phyloP scores from a whole-genome alignment of 164 flowering plant species.

The Sedum album region DNA sequence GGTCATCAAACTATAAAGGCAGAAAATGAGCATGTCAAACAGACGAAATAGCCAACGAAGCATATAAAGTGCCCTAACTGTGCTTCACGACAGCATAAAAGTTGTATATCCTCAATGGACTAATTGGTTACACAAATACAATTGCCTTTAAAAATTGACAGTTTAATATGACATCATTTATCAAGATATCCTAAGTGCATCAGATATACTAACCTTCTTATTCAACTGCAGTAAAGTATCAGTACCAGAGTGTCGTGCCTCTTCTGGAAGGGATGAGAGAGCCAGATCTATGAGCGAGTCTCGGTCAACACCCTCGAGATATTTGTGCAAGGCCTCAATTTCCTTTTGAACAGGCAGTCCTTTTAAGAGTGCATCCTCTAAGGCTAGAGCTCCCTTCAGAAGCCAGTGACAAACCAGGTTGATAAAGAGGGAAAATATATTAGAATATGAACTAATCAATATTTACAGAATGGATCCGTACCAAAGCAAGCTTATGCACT shows the following conservation, averaged over 20 bases:
- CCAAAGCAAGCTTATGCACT: slow-evolving; percentile 90
- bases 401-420: slow-evolving; percentile 1
- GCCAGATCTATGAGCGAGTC: slow-evolving; percentile 71
- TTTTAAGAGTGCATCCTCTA: slow-evolving; percentile 86
- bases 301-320: slow-evolving; percentile 61
- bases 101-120: background rate
- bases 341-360: slow-evolving; percentile 78
- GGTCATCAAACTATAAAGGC: slow-evolving; percentile 56
- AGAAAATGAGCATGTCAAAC: background rate
- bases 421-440: slow-evolving; percentile 5
- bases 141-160: background rate
- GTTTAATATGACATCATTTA: too few relatives aligned
- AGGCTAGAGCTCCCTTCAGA: slow-evolving; percentile 76
- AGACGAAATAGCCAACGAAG: background rate
- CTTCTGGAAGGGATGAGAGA: slow-evolving; percentile 83
- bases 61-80: background rate
- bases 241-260: slow-evolving; percentile 52
- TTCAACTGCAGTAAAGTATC: slow-evolving; percentile 62
- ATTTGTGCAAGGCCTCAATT: slow-evolving; percentile 45
- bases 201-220: slow-evolving; percentile 49
- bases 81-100: background rate
- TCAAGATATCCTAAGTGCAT: background rate
- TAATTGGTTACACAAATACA: background rate
- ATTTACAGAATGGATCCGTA: slow-evolving; percentile 17
- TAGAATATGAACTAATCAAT: slow-evolving; percentile 43